phyloP scores from a whole-genome alignment of 164 flowering plant species.

The Houttuynia cordata region DNA sequence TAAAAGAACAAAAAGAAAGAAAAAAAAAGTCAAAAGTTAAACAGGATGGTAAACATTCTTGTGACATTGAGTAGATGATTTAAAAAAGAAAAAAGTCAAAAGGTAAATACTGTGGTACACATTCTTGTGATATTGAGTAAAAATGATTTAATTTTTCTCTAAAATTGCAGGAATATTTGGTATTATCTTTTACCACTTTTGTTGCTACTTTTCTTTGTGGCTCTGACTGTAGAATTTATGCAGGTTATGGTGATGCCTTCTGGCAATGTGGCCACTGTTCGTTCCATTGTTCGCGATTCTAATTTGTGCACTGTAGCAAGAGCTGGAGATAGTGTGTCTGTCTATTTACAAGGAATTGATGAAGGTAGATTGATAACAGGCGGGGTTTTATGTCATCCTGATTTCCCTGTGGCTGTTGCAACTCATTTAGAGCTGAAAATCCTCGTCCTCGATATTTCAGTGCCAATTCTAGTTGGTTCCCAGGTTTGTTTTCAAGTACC shows the following conservation, averaged over 20 bases:
- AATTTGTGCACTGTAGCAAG: conserved; percentile 49
- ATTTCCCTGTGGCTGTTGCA: conserved; percentile 64
- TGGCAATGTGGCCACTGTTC: conserved; percentile 50
- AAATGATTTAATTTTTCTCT: no score
- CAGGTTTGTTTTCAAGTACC: conserved; percentile 31
- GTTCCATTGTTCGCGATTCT: conserved; percentile 61
- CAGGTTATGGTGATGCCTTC: conserved; percentile 90
- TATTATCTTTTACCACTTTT: no score
- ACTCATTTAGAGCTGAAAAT: conserved; percentile 77
- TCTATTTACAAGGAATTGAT: conserved; percentile 68
- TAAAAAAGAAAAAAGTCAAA: no score
- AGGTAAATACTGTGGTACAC: no score
- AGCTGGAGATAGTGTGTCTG: conserved; percentile 87
- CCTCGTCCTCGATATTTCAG: conserved; percentile 53
- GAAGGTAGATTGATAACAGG: conserved; percentile 48
- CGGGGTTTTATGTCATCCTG: conserved; percentile 91
- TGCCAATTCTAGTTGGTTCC: conserved; percentile 71
- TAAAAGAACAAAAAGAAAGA: no score
- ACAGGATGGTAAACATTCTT: no score
- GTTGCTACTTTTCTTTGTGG: not conserved
- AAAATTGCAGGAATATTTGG: not conserved
- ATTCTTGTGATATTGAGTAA: not conserved
- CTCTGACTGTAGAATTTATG: not conserved
- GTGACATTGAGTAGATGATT: not conserved
- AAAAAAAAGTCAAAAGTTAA: no score